Base-by-base conservation (phyloP, 768 basidiomycete species). In the Leccinum barrowsii region DNA sequence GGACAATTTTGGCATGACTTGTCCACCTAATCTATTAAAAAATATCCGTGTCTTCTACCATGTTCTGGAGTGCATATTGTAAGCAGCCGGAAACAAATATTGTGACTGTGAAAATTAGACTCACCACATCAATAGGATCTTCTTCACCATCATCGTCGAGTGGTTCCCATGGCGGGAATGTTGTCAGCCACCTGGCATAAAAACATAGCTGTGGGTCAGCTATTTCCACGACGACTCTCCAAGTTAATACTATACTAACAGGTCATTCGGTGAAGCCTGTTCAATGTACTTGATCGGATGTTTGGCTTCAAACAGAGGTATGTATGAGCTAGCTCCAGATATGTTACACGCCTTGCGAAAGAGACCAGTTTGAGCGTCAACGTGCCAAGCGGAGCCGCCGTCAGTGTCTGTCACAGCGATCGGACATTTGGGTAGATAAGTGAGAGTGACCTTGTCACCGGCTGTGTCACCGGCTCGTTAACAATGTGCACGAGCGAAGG, bases 81-180 rank as follows among this genome's bases (percentile, higher is more conserved):
- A 40, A 66, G 55, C 50, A 49, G 13, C 28, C 0, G n/a, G 13
- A 2, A 8, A 49, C 2, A 8, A 12, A 12, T 40, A 40, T n/a
- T 7, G 22, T 22, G 2, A 32, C 2, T 17, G 4, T 26, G 24
- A 26, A 26, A 7, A 26, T 26, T 7, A 26, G 0, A 49, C 66
- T 56, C 21, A 67, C 66, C 2, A 48, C 42, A 42, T 63, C 64
- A 7, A 67, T 55, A 4, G 26, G 56, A 37, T 70, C 70, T 32
- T 70, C 63, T 4, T 7, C 53, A 10, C 68, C 70, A 2, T 70
- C 70, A 28, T 65, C 63, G 6, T 72, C 62, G n/a, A 70, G 63
- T 2, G 68, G 68, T 5, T 66, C 61, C 69, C 70, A 72, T 15
- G 69, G 70, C 3, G 59, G 46, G 5, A 21, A 13, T 34, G 57